These are phyloP conservation scores for Pyricularia sp. DNA, from an alignment of 2,329 filamentous ascomycete genomes.

Conservation along the genomic window DNA sequence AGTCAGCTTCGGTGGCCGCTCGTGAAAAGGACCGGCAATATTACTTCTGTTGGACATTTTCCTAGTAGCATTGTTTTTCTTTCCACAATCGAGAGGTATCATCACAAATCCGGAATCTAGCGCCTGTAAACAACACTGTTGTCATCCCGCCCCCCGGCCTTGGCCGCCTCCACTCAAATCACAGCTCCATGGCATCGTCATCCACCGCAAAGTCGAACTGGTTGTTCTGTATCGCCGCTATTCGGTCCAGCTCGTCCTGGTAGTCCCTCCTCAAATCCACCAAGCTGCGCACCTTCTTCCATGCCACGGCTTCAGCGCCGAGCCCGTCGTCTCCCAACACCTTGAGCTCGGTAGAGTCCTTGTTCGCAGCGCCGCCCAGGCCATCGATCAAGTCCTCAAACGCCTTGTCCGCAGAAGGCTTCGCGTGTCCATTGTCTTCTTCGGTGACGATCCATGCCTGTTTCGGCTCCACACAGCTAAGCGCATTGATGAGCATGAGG, in stretches of 20 bases:
- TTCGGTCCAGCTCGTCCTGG: slow-evolving; percentile 79
- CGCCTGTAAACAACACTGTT: not conserved
- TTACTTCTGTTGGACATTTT: not conserved
- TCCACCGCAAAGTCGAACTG: slow-evolving; percentile 67
- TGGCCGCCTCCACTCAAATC: not conserved
- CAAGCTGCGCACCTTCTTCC: slow-evolving; percentile 74
- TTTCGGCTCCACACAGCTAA: slow-evolving; percentile 74
- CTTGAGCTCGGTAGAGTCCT: slow-evolving; percentile 7
- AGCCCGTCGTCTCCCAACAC: slow-evolving; percentile 9
- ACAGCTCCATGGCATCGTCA: slow-evolving; percentile 41
- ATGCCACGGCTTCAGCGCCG: slow-evolving; percentile 21
- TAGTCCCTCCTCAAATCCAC: slow-evolving; percentile 84
- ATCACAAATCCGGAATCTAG: not conserved
- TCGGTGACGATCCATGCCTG: slow-evolving; percentile 72
- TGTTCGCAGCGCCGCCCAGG: slow-evolving; percentile 4
- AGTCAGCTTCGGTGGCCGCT: not conserved
- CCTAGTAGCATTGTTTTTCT: not conserved
- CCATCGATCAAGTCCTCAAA: slow-evolving; percentile 2
- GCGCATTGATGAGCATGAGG: slow-evolving; percentile 83
- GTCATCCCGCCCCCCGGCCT: not conserved
- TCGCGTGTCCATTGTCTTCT: slow-evolving; percentile 9
- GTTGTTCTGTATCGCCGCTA: slow-evolving; percentile 79
- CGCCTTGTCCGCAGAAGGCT: not conserved
- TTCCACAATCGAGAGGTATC: slow-evolving; percentile 1
- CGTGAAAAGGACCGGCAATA: not conserved